Base-by-base conservation (phyloP, 768 basidiomycete genomes). In the Aureoboletus auriporus region DNA sequence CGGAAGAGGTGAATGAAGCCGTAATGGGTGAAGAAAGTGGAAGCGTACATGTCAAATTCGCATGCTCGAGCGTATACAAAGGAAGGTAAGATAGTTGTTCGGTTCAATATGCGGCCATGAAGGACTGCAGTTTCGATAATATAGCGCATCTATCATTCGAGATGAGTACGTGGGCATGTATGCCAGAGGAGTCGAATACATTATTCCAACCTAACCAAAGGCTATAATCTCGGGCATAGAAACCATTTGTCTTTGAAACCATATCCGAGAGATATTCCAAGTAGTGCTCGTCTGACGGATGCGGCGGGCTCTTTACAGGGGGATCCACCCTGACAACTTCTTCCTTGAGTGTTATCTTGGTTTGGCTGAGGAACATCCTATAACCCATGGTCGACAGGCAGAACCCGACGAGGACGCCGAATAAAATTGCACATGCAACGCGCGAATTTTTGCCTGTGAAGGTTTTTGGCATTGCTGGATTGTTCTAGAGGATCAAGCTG, bases 161-260 rank as follows among this genome's bases (percentile, higher is more conserved):
- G 23, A 8, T 48, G 30, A 55, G 37, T 13, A 11, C 0, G 27
- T 1, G 7, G 16, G 33, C 33, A 13, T 13, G 10, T 6, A 1
- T 1, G 11, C 12, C 2, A 12, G 5, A 33, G 1, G 42, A 10
- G 16, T 14, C 11, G 10, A 49, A 20, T 39, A 77, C 74, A 49
- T 76, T 77, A 45, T 77, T 76, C 72, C 73, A 77, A 11, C 75
- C 76, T n/a, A 77, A 59, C 53, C 74, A 75, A 7, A 75, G 59
- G 51, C 71, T 75, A 48, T 67, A 76, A 36, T 76, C 75, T 34
- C 76, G 69, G 4, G 67, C 69, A 47, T 72, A 75, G 51, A 68
- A 77, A 2, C 75, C 75, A 1, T 72, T 61, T 5, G 75, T 77
- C 36, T 56, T 61, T 10, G 61, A 50, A 0, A 76, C 71, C 47